Evolutionary conservation across 345 rosid species (phyloP), one percentile per base, ranked within the genome.

Genomic region (Eucalyptus pauciflora): DNA sequence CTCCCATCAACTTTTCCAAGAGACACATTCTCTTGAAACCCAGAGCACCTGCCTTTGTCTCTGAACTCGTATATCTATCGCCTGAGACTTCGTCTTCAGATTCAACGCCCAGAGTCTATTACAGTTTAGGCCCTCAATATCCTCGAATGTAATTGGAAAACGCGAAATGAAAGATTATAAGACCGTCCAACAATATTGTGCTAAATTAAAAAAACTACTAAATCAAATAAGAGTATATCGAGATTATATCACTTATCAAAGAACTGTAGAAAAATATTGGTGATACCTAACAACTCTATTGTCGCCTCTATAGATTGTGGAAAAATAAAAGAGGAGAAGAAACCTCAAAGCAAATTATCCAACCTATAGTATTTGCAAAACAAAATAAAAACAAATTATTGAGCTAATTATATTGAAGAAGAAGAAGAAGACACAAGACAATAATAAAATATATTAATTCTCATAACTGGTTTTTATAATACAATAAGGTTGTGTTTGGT

Each of bases 401-500:
- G 17, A 62, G 17, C 69, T 29, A 62, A 62, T 29, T 62, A 29
- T 13, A 62, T 62, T 29, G 33, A 62, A 62, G 69, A 62, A 62
- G 15, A 29, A 62, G 69, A 29, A 62, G 69, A 29, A 62, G 69
- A 62, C n/a, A 29, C 4, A 18, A 29, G 15, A 29, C 69, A 62
- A 62, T 62, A 6, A 29, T 62, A 29, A 62, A 29, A 29, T 62
- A 62, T n/a, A 62, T 13, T 62, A 29, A 24, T 62, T 62, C 4
- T 62, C 69, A 2, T 13, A 29, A 62, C 17, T 29, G 16, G 17
- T 12, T 27, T 29, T 6, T 62, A 29, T 29, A 13, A 62, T 62
- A 4, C 7, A 27, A 27, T 60, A 60, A n/a, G 4, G 31, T 60
- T 50, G 20, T 0, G 20, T 15, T 50, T 50, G 7, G 18, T 3